Base-by-base conservation (phyloP, 768 basidiomycete species). In the Rhizopogon rudus region DNA sequence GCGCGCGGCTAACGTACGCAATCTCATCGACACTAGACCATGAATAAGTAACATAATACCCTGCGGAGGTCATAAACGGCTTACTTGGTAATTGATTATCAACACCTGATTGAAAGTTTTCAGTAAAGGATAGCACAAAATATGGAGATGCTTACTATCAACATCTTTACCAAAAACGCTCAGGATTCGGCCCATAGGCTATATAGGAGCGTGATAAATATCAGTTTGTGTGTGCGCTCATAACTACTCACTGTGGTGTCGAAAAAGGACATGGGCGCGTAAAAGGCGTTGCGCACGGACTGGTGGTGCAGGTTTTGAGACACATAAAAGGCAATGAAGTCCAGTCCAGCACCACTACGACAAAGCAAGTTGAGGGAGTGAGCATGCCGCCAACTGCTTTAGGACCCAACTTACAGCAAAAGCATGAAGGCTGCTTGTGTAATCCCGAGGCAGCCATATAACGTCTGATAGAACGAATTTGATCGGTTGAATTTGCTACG, bases 81-180 rank as follows among this genome's bases (percentile, higher is more conserved):
- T 58, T 62, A 84, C 82, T 75, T 40, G 81, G 73, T 16, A 85
- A 68, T 59, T 80, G 76, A 58, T 82, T 84, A 59, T 86, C 83
- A 42, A 84, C 78, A 39, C 75, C 46, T 48, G 46, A 9, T 17
- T 3, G 13, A 14, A 35, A 20, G 1, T 6, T 48, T 33, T 35
- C 6, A 22, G 31, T 7, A 35, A 40, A 48, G 46, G 9, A 33
- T 33, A 20, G 13, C 13, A 22, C 1, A 35, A 33, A 35, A 8
- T 1, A 8, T 6, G 3, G 13, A 40, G 29, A 16, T 31, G 13
- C 71, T 51, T 60, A 83, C 82, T 80, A 58, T 86, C 84, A 22
- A 85, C 77, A 55, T 86, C 84, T 64, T 84, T 85, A 13, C 84
- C 84, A 56, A 86, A 83, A 13, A 85, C 76, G 40, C 82, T 76